phyloP scores from a whole-genome alignment of 2,329 filamentous ascomycete genomes.

The Colletotrichum magnum region DNA sequence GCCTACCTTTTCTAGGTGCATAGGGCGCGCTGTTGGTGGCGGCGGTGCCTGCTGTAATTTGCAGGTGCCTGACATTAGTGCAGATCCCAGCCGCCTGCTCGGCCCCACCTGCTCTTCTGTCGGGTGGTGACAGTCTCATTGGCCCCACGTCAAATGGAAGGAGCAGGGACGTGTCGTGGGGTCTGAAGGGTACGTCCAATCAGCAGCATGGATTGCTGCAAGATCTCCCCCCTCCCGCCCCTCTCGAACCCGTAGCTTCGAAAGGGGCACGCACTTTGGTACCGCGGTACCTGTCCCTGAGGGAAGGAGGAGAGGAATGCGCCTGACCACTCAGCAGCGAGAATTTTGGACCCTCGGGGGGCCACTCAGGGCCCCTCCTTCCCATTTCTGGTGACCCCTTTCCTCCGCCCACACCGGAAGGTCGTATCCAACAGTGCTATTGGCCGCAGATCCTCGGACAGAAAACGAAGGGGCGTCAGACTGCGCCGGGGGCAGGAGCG shows the following conservation, averaged over 20 bases:
- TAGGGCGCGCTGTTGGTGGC: slow-evolving; percentile 5
- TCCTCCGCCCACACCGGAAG: slow-evolving; percentile 8
- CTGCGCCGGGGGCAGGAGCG: not conserved
- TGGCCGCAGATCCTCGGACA: slow-evolving; percentile 31
- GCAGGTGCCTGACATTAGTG: slow-evolving; percentile 35
- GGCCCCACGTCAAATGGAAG: slow-evolving; percentile 1
- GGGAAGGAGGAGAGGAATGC: slow-evolving; percentile 10
- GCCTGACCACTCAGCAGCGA: slow-evolving; percentile 14
- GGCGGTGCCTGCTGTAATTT: not conserved
- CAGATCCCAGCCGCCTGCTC: slow-evolving; percentile 34
- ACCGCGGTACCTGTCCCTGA: slow-evolving; percentile 13
- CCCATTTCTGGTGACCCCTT: slow-evolving; percentile 6
- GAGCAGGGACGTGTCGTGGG: not conserved
- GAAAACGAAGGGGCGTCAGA: slow-evolving; percentile 15
- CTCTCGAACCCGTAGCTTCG: slow-evolving; percentile 9
- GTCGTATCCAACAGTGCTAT: slow-evolving; percentile 13
- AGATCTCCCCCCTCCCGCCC: slow-evolving; percentile 17
- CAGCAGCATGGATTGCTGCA: not conserved
- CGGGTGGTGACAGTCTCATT: slow-evolving; percentile 19
- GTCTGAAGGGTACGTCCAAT: not conserved
- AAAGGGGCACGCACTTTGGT: slow-evolving; percentile 18
- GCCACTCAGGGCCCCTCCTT: not conserved
- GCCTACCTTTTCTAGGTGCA: not conserved
- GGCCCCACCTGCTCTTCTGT: slow-evolving; percentile 27
- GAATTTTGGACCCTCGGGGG: not conserved